Evolutionary conservation across 2,329 filamentous ascomycete species (phyloP).

Genomic region (Paecilomyces dactylethromorphus): DNA sequence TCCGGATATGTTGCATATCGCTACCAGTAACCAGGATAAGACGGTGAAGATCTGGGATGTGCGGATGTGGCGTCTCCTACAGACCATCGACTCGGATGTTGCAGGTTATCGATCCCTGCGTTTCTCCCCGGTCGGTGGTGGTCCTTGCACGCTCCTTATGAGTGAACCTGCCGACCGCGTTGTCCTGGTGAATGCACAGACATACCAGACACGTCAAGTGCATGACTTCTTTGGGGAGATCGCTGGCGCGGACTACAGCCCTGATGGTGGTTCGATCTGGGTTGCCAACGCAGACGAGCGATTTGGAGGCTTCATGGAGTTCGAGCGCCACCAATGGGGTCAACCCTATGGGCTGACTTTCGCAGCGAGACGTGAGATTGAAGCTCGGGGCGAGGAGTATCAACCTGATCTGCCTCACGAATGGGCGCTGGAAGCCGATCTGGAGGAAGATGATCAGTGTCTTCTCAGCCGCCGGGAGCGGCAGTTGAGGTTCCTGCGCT

Average conservation of each 20-base stretch:
- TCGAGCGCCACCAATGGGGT: conserved; percentile 33
- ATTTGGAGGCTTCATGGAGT: conserved; percentile 41
- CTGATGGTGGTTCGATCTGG: conserved; percentile 36
- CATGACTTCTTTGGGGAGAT: conserved; percentile 43
- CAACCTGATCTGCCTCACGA: conserved; percentile 28
- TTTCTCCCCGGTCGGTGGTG: conserved; percentile 39
- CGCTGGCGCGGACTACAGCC: conserved; percentile 36
- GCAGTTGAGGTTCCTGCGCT: conserved; percentile 25
- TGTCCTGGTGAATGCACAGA: conserved; percentile 38
- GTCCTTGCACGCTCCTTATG: conserved; percentile 35
- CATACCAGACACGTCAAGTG: conserved; percentile 34
- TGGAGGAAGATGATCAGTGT: conserved; percentile 31
- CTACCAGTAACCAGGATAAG: conserved; percentile 41
- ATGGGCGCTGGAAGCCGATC: conserved; percentile 27
- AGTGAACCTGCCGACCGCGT: conserved; percentile 40
- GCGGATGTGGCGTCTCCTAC: conserved; percentile 33
- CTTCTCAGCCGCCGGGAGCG: conserved; percentile 26
- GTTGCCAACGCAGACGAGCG: conserved; percentile 37
- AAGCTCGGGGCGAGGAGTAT: conserved; percentile 11
- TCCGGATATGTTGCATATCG: conserved; percentile 41
- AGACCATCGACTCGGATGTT: conserved; percentile 38
- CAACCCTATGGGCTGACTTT: conserved; percentile 21
- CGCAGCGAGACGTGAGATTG: conserved; percentile 6
- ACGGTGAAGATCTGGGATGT: conserved; percentile 42
- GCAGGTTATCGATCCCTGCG: conserved; percentile 38